A percentile compares a stretch with the other conserved stretches of the same genome.
Evolutionary conservation across 441 rosid genomes (phyloP).

Genomic region (Monsonia emarginata): DNA sequence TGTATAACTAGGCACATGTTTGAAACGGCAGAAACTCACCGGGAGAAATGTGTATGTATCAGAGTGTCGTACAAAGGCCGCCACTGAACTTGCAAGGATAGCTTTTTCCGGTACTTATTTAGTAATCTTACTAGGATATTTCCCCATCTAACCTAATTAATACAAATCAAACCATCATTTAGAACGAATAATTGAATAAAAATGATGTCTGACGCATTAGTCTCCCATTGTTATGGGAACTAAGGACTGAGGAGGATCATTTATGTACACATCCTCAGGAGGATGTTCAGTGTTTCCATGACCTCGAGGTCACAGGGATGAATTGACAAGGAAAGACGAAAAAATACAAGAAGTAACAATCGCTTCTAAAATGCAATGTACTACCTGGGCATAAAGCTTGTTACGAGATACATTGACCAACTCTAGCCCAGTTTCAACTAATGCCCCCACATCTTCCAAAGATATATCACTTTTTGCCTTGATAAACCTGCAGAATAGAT

Average conservation of each 20-base stretch:
- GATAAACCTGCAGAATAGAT: conserved; percentile 44
- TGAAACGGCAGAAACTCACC: conserved; percentile 34
- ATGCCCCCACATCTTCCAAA: conserved; percentile 61
- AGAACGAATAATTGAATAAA: no score
- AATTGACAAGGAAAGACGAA: conserved; percentile 13
- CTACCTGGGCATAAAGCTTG: conserved; percentile 83
- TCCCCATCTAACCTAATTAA: conserved; percentile 93
- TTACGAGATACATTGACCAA: conserved; percentile 57
- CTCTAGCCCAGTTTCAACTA: conserved; percentile 60
- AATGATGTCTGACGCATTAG: no score
- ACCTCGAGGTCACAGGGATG: no score
- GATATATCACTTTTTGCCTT: conserved; percentile 86
- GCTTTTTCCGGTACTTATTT: conserved; percentile 67
- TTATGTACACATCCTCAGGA: no score
- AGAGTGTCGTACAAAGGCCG: conserved; percentile 85
- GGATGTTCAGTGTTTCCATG: no score
- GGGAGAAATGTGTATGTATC: conserved; percentile 73
- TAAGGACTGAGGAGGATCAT: no score
- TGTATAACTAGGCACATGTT: not conserved
- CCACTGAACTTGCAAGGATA: conserved; percentile 73
- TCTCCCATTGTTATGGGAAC: not conserved
- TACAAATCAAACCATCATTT: conserved; percentile 18
- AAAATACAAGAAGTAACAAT: conserved; percentile 9
- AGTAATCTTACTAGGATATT: conserved; percentile 62
- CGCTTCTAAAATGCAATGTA: conserved; percentile 10